These are phyloP conservation scores for Naganishia albida DNA, from an alignment of 1,284 basidiomycete genomes.

Conservation along the genomic window DNA sequence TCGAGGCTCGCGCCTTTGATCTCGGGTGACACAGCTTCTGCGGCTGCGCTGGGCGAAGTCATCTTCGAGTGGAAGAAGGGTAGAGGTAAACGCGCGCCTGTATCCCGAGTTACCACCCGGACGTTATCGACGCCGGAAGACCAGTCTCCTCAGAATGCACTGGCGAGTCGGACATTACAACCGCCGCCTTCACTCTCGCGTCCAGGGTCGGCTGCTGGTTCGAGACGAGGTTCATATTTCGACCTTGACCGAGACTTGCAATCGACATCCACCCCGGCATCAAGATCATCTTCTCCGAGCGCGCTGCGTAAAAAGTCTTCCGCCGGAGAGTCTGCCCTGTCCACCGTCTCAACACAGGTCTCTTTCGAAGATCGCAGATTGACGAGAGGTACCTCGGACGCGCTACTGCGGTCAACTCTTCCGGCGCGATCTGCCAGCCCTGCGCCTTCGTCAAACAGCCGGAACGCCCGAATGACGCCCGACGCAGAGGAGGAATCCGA, in stretches of 20 bases:
- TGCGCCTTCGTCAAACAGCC: slow-evolving; percentile 25
- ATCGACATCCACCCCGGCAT: background rate
- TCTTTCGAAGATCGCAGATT: slow-evolving; percentile 2
- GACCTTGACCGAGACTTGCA: background rate
- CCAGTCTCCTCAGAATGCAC: background rate
- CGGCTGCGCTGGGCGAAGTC: slow-evolving; percentile 45
- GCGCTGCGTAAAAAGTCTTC: slow-evolving; percentile 22
- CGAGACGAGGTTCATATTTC: slow-evolving; percentile 20
- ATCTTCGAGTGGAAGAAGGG: slow-evolving; percentile 49
- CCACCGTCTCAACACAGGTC: slow-evolving; percentile 7
- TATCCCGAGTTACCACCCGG: slow-evolving; percentile 4
- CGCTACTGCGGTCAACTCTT: background rate
- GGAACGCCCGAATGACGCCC: slow-evolving; percentile 8
- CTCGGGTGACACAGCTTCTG: slow-evolving; percentile 39
- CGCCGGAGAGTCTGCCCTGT: slow-evolving; percentile 21
- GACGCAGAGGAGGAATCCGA: slow-evolving; percentile 64
- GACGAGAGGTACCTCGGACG: slow-evolving; percentile 2
- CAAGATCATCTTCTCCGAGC: slow-evolving; percentile 11
- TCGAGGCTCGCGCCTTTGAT: slow-evolving; percentile 40
- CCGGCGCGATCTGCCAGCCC: slow-evolving; percentile 6
- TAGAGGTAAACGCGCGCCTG: slow-evolving; percentile 3
- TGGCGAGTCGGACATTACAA: background rate
- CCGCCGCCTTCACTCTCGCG: background rate
- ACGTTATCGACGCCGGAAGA: background rate
- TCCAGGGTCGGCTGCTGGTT: slow-evolving; percentile 8